phyloP scores from a whole-genome alignment of 805 yeast species.

The Candida sonorensis region DNA sequence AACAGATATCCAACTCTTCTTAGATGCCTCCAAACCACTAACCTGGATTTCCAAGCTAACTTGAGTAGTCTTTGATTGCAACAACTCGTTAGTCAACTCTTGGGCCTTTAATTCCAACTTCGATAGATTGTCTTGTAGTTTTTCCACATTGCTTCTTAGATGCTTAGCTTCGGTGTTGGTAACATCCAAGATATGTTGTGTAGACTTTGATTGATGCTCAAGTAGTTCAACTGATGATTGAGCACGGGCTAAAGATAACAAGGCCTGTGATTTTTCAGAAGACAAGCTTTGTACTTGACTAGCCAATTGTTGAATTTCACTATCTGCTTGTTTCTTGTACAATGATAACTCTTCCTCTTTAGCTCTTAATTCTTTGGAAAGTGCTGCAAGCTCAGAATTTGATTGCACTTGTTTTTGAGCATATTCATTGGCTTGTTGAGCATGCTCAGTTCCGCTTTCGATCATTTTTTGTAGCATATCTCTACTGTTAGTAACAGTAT shows the following conservation, averaged over 20 bases:
- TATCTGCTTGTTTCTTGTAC: conserved; percentile 32
- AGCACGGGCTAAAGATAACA: conserved; percentile 45
- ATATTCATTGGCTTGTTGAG: not conserved
- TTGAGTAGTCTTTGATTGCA: conserved; percentile 41
- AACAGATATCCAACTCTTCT: conserved; percentile 38
- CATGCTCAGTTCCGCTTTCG: conserved; percentile 23
- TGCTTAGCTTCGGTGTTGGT: conserved; percentile 40
- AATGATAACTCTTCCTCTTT: conserved; percentile 34
- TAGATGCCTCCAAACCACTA: conserved; percentile 48
- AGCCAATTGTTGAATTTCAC: conserved; percentile 43
- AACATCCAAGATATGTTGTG: conserved; percentile 33
- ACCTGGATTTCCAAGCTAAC: conserved; percentile 39
- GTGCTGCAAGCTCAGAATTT: not conserved
- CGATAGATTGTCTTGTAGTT: conserved; percentile 35
- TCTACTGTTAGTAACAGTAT: conserved; percentile 55
- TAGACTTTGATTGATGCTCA: conserved; percentile 41
- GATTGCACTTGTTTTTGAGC: not conserved
- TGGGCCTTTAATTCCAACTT: conserved; percentile 45
- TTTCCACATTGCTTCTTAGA: conserved; percentile 31
- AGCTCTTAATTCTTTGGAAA: conserved; percentile 19
- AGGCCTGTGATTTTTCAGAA: conserved; percentile 38
- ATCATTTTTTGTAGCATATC: conserved; percentile 46
- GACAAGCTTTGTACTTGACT: conserved; percentile 34
- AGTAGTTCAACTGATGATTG: conserved; percentile 47
- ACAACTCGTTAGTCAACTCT: conserved; percentile 44